Evolutionary conservation across 1,284 basidiomycete genomes (phyloP).

Genomic region (Pyrrhoderma noxium): DNA sequence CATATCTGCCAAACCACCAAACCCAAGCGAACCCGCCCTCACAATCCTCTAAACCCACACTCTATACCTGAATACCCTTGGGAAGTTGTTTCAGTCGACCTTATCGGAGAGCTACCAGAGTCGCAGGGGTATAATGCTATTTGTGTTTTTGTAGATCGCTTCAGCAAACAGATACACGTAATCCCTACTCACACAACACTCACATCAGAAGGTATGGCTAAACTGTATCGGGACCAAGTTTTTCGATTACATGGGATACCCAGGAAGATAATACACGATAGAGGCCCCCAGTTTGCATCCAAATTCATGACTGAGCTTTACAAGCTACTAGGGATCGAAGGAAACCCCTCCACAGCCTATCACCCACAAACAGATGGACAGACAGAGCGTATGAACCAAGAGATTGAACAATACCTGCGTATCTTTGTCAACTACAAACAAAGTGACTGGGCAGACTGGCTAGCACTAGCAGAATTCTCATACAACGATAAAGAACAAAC

Average conservation of each 20-base stretch:
- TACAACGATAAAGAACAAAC: slow-evolving; percentile 2
- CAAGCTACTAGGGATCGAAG: neutral
- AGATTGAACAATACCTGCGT: too few relatives aligned
- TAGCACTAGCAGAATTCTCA: neutral
- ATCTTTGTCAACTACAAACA: too few relatives aligned
- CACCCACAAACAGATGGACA: slow-evolving; percentile 2
- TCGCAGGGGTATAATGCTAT: slow-evolving; percentile 31
- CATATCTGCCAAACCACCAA: neutral
- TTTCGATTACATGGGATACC: slow-evolving; percentile 30
- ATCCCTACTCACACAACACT: slow-evolving; percentile 26
- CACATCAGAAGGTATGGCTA: slow-evolving; percentile 24
- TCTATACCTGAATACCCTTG: neutral
- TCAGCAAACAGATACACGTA: slow-evolving; percentile 28
- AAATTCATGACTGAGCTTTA: slow-evolving; percentile 22
- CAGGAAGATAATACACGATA: too few relatives aligned
- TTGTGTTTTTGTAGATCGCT: slow-evolving; percentile 30
- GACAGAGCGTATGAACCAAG: too few relatives aligned
- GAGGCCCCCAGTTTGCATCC: too few relatives aligned
- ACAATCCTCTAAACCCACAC: neutral
- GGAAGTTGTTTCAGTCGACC: slow-evolving; percentile 1
- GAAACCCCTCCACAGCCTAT: slow-evolving; percentile 2
- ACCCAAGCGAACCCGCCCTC: neutral
- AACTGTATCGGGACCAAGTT: slow-evolving; percentile 24
- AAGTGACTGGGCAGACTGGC: neutral
- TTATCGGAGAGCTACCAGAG: slow-evolving; percentile 6